Evolutionary conservation across 169 alveolate genomes (phyloP).

Genomic region (Babesia sp.): DNA sequence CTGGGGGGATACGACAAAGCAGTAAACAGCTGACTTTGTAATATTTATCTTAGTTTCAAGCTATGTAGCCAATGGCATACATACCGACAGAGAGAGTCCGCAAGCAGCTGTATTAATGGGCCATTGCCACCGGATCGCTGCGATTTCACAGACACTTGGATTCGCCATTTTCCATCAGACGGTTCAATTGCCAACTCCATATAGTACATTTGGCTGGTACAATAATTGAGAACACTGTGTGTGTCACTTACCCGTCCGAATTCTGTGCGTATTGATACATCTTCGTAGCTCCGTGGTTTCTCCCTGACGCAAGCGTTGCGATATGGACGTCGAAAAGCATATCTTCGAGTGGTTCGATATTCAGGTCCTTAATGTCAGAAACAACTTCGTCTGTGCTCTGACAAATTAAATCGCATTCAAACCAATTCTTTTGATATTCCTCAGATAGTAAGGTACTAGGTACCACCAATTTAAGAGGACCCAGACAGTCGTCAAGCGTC

Average conservation of each 20-base stretch:
- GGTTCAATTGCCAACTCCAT: conserved; percentile 40
- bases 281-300: conserved; percentile 16
- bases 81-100: conserved; percentile 36
- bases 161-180: conserved; percentile 15
- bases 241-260: conserved; percentile 30
- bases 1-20: conserved; percentile 38
- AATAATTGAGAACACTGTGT: not conserved
- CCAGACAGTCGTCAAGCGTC: conserved; percentile 7
- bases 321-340: conserved; percentile 46
- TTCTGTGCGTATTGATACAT: conserved; percentile 59
- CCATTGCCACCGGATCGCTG: conserved; percentile 5
- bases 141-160: conserved; percentile 51
- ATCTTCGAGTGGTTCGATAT: conserved; percentile 45
- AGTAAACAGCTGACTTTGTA: not conserved
- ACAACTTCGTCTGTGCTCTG: conserved; percentile 19
- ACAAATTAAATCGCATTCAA: conserved; percentile 28
- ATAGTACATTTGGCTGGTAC: conserved; percentile 44
- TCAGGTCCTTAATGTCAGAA: not conserved
- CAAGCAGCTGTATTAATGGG: conserved; percentile 27
- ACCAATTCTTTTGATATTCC: conserved; percentile 59
- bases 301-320: conserved; percentile 60
- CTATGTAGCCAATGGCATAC: conserved; percentile 29
- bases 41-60: not conserved
- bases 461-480: conserved; percentile 29
- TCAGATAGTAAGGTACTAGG: conserved; percentile 56